Percentiles rank a stretch among this genome's conserved stretches.
These are phyloP conservation scores for Rasamsonia emersonii DNA, from an alignment of 2,329 filamentous ascomycete genomes.

Conservation along the genomic window DNA sequence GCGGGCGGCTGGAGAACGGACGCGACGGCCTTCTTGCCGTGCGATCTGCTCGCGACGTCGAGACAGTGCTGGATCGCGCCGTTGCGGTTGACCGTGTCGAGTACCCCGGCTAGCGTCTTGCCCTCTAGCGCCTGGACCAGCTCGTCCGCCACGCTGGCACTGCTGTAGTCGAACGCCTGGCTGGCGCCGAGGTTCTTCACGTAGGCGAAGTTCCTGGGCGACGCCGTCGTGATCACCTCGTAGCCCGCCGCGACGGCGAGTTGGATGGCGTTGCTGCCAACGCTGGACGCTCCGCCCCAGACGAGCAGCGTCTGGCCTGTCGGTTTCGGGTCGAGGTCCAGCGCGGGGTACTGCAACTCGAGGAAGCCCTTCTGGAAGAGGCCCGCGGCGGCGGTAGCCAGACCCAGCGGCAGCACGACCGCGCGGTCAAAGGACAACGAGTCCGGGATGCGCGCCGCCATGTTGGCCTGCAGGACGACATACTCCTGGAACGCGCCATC, in stretches of 20 bases:
- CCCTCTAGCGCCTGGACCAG: conserved; percentile 3
- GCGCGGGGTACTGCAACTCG: conserved; percentile 10
- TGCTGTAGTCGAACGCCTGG: conserved; percentile 38
- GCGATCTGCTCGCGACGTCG: conserved; percentile 2
- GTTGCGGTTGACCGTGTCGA: conserved; percentile 1
- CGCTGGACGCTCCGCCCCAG: conserved; percentile 44
- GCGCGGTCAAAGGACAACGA: conserved; percentile 18
- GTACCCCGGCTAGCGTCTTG: conserved; percentile 5
- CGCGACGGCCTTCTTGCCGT: conserved; percentile 1
- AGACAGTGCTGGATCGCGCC: background rate
- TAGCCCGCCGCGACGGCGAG: conserved; percentile 32
- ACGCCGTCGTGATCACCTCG: conserved; percentile 29
- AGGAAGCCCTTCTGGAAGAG: conserved; percentile 17
- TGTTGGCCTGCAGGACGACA: conserved; percentile 10
- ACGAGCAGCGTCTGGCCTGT: conserved; percentile 32
- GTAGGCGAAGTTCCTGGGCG: conserved; percentile 33
- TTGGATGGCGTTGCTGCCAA: conserved; percentile 36
- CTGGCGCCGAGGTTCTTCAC: conserved; percentile 37
- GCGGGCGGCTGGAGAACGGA: conserved; percentile 1
- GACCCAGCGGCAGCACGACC: conserved; percentile 17
- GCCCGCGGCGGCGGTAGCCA: conserved; percentile 17
- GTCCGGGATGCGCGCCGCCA: conserved; percentile 15
- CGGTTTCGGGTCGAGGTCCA: conserved; percentile 1
- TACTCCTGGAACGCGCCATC: conserved; percentile 21
- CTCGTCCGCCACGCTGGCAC: conserved; percentile 5